Conservation (phyloP, 306 rosid genomes). For the Trifolium fragiferum region DNA sequence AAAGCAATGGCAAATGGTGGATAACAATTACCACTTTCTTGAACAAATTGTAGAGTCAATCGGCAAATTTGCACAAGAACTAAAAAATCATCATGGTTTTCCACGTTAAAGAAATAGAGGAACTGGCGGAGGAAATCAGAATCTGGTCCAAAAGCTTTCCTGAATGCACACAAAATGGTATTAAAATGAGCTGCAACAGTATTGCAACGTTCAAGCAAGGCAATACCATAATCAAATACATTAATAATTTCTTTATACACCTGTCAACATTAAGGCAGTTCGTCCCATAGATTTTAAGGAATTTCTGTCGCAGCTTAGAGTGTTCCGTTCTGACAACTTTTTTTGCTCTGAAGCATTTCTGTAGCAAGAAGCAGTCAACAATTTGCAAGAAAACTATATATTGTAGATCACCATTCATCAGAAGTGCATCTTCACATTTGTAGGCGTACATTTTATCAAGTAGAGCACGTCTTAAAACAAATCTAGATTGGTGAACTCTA, state of each 20-base stretch:
- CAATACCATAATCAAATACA: constrained; percentile 17
- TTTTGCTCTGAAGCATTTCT: constrained; percentile 99
- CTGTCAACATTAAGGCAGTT: constrained; percentile 73
- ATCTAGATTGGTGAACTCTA: constrained; percentile 34
- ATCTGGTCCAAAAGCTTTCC: constrained; percentile 80
- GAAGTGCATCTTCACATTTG: constrained; percentile 25
- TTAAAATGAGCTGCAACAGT: constrained; percentile 27
- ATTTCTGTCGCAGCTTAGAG: constrained; percentile 68
- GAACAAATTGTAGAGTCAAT: constrained; percentile 64
- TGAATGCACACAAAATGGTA: constrained; percentile 55
- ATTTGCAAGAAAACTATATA: constrained; percentile 42
- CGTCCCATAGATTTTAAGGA: constrained; percentile 62
- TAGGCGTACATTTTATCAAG: constrained; percentile 9
- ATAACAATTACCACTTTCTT: constrained; percentile 67
- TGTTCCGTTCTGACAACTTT: constrained; percentile 68
- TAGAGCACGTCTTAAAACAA: constrained; percentile 33
- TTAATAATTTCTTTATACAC: constrained; percentile 44
- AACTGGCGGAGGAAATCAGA: constrained; percentile 89
- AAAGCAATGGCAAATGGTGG: constrained; percentile 19
- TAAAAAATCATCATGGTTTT: constrained; percentile 62
- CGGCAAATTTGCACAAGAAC: constrained; percentile 83
- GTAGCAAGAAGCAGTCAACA: constrained; percentile 68
- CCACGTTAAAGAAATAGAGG: constrained; percentile 81
- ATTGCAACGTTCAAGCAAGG: constrained; percentile 26
- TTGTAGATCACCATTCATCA: constrained; percentile 12